Conservation (phyloP, 1,139 yeast species). For the Meyerozyma smithsonii region DNA sequence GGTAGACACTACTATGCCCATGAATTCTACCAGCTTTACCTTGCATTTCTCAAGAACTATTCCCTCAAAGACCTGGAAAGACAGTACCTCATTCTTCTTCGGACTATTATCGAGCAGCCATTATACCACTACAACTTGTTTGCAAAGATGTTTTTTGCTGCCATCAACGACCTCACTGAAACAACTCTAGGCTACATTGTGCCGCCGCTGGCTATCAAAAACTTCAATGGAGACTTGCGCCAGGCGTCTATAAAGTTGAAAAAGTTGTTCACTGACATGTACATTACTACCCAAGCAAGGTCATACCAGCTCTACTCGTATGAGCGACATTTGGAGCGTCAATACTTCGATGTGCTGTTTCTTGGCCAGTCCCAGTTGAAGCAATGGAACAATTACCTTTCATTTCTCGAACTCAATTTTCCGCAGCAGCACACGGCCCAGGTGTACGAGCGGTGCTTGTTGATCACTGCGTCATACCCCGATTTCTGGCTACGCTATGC, state of each 20-base stretch:
- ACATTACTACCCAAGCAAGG: constrained; percentile 56
- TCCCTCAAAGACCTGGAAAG: constrained; percentile 27
- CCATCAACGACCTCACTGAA: constrained; percentile 34
- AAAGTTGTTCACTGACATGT: constrained; percentile 47
- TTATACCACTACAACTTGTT: constrained; percentile 69
- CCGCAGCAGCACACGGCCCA: constrained; percentile 29
- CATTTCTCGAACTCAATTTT: constrained; percentile 43
- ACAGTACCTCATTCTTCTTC: constrained; percentile 45
- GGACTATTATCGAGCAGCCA: constrained; percentile 67
- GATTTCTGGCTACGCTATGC: constrained; percentile 61
- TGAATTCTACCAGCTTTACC: constrained; percentile 70
- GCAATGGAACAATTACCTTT: constrained; percentile 59
- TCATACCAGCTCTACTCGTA: constrained; percentile 58
- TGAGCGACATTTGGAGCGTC: constrained; percentile 54
- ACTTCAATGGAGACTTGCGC: constrained; percentile 14
- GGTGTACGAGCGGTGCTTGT: constrained; percentile 54
- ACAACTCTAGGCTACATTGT: constrained; percentile 16
- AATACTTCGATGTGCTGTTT: constrained; percentile 44
- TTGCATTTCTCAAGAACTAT: constrained; percentile 47
- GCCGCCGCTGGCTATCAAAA: constrained; percentile 11
- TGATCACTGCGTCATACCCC: constrained; percentile 49
- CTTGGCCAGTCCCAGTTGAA: constrained; percentile 43
- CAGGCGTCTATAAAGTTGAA: constrained; percentile 28
- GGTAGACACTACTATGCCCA: constrained; percentile 74
- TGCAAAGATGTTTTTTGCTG: constrained; percentile 36